phyloP scores from a whole-genome alignment of 495 filamentous ascomycete genomes.

The Penicillium bialowiezense region DNA sequence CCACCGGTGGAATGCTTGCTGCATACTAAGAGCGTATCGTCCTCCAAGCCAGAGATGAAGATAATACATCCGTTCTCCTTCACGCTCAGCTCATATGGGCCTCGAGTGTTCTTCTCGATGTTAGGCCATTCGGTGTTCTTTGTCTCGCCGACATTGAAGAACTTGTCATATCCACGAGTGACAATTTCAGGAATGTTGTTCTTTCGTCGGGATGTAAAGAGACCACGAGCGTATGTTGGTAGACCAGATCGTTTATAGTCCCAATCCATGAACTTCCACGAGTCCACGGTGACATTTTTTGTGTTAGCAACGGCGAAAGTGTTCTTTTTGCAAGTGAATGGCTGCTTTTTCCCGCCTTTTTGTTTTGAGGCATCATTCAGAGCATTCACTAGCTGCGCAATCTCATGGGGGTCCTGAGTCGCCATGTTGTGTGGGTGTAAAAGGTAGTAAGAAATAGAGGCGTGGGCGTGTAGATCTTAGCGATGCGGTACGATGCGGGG shows the following conservation, averaged over 20 bases:
- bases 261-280: slow-evolving; percentile 91
- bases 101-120: slow-evolving; percentile 71
- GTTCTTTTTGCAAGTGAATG: slow-evolving; percentile 69
- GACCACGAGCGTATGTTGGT: slow-evolving; percentile 85
- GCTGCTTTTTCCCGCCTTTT: slow-evolving; percentile 36
- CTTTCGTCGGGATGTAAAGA: slow-evolving; percentile 73
- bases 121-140: slow-evolving; percentile 75
- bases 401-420: slow-evolving; percentile 62
- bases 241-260: slow-evolving; percentile 85
- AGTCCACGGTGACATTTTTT: slow-evolving; percentile 66
- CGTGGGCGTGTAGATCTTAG: neutral
- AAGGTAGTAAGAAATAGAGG: neutral
- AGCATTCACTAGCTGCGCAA: slow-evolving; percentile 53
- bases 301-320: slow-evolving; percentile 64
- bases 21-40: slow-evolving; percentile 84
- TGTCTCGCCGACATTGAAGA: slow-evolving; percentile 90
- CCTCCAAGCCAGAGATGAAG: slow-evolving; percentile 88
- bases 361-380: slow-evolving; percentile 56
- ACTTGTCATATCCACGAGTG: slow-evolving; percentile 93
- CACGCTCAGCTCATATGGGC: slow-evolving; percentile 91
- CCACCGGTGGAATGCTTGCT: slow-evolving; percentile 95
- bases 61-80: slow-evolving; percentile 99
- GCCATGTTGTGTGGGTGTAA: slow-evolving; percentile 26
- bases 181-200: slow-evolving; percentile 71
- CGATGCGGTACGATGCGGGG: slow-evolving; percentile 1